phyloP scores from a whole-genome alignment of 768 basidiomycete species.

The Candolleomyces eurysporus region DNA sequence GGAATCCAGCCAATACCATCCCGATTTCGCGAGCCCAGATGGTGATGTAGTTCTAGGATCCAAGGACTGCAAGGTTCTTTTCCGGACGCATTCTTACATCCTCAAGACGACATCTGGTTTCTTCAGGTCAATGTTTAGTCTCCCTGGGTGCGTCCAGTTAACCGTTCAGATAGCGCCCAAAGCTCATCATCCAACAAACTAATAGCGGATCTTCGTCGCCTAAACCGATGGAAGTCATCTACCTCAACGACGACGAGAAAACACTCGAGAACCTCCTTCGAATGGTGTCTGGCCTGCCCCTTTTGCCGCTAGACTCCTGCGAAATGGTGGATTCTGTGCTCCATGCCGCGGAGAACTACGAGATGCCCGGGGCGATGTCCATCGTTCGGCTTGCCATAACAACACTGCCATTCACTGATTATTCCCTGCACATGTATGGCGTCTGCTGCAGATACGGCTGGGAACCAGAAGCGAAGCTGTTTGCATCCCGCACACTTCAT shows the following conservation, averaged over 20 bases:
- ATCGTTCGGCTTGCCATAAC: conserved; percentile 58
- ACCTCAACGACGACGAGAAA: conserved; percentile 54
- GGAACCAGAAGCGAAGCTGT: conserved; percentile 51
- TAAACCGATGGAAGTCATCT: conserved; percentile 34
- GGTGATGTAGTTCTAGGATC: conserved; percentile 56
- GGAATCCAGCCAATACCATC: conserved; percentile 32
- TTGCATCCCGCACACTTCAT: conserved; percentile 54
- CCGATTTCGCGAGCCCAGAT: conserved; percentile 49
- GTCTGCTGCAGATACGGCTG: conserved; percentile 58
- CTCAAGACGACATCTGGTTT: conserved; percentile 65
- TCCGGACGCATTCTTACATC: conserved; percentile 58
- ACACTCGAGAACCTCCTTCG: conserved; percentile 57
- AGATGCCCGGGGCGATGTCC: conserved; percentile 63
- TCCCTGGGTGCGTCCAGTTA: conserved; percentile 40
- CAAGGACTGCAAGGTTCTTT: conserved; percentile 46
- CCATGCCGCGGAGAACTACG: conserved; percentile 67
- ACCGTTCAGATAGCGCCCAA: neutral
- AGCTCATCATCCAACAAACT: too few relatives aligned
- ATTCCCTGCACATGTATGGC: conserved; percentile 53
- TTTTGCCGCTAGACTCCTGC: conserved; percentile 46
- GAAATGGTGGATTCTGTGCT: conserved; percentile 57
- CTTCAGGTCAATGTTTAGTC: conserved; percentile 59
- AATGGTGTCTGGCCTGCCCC: conserved; percentile 60
- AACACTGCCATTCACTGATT: conserved; percentile 46
- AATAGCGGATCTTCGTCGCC: neutral